phyloP scores from a whole-genome alignment of 2,329 filamentous ascomycete species.

The Fusarium humuli region DNA sequence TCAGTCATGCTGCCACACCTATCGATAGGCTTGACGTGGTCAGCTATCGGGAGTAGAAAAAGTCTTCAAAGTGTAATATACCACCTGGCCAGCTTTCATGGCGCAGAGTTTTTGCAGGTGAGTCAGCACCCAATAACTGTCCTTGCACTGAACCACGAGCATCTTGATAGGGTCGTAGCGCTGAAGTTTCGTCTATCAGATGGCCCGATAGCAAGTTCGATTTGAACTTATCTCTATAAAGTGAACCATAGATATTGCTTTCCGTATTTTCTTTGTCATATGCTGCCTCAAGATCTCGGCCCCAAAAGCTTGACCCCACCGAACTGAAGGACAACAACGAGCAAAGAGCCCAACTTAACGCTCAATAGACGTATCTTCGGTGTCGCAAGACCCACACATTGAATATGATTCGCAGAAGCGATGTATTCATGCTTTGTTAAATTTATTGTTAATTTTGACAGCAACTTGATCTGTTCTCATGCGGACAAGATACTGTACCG shows the following conservation, averaged over 20 bases:
- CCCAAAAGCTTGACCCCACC: neutral
- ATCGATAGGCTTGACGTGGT: neutral
- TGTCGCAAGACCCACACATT: neutral
- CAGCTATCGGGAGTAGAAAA: neutral
- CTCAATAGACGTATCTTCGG: neutral
- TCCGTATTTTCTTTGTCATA: neutral
- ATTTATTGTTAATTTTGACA: neutral
- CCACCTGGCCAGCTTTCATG: neutral
- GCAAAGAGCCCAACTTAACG: neutral
- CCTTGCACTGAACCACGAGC: too few relatives aligned
- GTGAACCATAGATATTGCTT: neutral
- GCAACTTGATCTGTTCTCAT: neutral
- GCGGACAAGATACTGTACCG: too few relatives aligned
- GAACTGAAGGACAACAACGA: neutral
- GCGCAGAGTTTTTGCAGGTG: neutral
- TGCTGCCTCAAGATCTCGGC: neutral
- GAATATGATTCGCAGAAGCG: neutral
- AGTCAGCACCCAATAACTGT: neutral
- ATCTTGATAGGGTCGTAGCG: too few relatives aligned
- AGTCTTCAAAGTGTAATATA: neutral
- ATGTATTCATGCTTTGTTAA: neutral
- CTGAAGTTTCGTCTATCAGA: neutral
- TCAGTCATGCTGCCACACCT: neutral
- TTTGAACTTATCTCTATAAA: neutral
- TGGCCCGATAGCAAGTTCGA: neutral